Conservation (phyloP, 805 yeast species). For the Ogataea populi-albae region DNA sequence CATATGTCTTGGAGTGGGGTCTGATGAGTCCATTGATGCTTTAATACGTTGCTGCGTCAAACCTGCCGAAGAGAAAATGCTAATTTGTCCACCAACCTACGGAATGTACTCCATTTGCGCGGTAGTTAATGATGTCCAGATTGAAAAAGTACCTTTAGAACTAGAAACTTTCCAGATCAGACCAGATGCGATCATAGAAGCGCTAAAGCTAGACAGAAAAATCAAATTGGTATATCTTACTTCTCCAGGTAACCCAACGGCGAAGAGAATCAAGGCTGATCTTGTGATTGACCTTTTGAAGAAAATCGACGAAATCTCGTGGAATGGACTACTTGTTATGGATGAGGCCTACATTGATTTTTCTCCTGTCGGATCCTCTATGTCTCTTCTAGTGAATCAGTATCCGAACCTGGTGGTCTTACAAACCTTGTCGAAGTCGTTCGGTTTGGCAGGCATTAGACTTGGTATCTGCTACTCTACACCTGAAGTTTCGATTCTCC, state of each 20-base stretch:
- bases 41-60: slow-evolving; percentile 77
- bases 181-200: slow-evolving; percentile 49
- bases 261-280: slow-evolving; percentile 49
- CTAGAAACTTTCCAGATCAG: slow-evolving; percentile 65
- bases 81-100: slow-evolving; percentile 92
- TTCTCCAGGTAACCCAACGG: slow-evolving; percentile 98
- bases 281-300: slow-evolving; percentile 48
- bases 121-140: slow-evolving; percentile 79
- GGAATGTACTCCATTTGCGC: slow-evolving; percentile 97
- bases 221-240: slow-evolving; percentile 82
- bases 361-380: slow-evolving; percentile 61
- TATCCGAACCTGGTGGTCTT: slow-evolving; percentile 81
- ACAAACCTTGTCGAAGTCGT: slow-evolving; percentile 92
- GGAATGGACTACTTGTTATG: slow-evolving; percentile 78
- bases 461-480: slow-evolving; percentile 76
- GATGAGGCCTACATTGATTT: slow-evolving; percentile 98
- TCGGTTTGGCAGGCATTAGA: slow-evolving; percentile 94
- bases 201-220: slow-evolving; percentile 50
- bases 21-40: slow-evolving; percentile 93
- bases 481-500: slow-evolving; percentile 55
- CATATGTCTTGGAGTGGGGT: slow-evolving; percentile 92
- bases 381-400: slow-evolving; percentile 74
- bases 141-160: slow-evolving; percentile 71
- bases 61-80: slow-evolving; percentile 79
- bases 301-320: slow-evolving; percentile 36